phyloP scores from a whole-genome alignment of 2,329 filamentous ascomycete genomes.

The Penicillium sp. region DNA sequence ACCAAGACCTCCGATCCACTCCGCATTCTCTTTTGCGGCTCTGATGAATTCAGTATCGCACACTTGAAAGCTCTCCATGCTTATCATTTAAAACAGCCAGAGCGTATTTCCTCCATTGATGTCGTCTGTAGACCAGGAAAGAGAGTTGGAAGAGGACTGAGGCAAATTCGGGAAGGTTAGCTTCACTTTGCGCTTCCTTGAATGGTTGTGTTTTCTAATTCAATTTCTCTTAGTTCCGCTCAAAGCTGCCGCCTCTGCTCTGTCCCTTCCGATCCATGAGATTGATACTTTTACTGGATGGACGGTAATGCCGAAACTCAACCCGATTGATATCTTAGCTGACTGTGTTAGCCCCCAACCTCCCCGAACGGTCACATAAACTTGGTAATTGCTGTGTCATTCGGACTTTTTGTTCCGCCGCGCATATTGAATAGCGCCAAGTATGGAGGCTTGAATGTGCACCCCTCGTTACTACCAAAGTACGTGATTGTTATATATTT shows the following conservation, averaged over 20 bases:
- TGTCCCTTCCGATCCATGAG: constrained; percentile 68
- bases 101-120: constrained; percentile 71
- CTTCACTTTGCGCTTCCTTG: constrained; percentile 11
- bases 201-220: constrained; percentile 7
- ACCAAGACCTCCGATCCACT: constrained; percentile 56
- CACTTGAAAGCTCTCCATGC: constrained; percentile 68
- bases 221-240: constrained; percentile 63
- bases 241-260: constrained; percentile 59
- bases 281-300: constrained; percentile 80
- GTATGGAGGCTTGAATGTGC: constrained; percentile 89
- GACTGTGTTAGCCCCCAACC: constrained; percentile 52
- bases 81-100: constrained; percentile 54
- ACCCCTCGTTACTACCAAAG: constrained; percentile 88
- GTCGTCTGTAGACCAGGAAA: constrained; percentile 82
- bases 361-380: constrained; percentile 56
- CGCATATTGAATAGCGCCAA: constrained; percentile 66
- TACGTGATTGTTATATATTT: constrained; percentile 38
- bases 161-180: constrained; percentile 65
- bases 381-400: constrained; percentile 87
- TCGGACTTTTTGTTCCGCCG: constrained; percentile 82
- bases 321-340: constrained; percentile 14
- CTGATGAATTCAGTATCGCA: constrained; percentile 82
- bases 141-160: constrained; percentile 70
- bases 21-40: constrained; percentile 88
- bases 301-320: constrained; percentile 54